Conservation (phyloP, 352 stramenopile species). For the Pythium dissotocum region DNA sequence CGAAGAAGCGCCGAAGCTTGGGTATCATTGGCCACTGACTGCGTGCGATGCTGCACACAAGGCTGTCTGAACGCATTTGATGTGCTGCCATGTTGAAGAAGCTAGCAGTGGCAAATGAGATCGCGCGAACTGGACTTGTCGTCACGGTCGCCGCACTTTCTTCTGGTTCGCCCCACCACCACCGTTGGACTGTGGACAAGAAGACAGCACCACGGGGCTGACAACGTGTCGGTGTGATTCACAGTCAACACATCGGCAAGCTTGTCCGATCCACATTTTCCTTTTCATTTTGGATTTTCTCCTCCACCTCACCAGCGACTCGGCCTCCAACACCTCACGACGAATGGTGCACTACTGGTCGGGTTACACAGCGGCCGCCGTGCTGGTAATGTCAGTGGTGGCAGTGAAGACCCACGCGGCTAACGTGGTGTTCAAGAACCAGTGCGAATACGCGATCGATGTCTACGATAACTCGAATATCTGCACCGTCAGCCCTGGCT, state of each 20-base stretch:
- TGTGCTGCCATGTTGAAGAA: not conserved
- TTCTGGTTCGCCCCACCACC: constrained; percentile 1
- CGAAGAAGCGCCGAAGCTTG: constrained; percentile 4
- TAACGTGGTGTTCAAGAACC: constrained; percentile 31
- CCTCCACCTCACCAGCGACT: not conserved
- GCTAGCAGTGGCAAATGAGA: not conserved
- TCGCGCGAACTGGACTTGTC: not conserved
- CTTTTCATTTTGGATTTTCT: not conserved
- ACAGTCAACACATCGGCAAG: not conserved
- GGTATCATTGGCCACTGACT: not conserved
- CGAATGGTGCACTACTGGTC: constrained; percentile 2
- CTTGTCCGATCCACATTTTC: not conserved
- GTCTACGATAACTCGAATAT: constrained; percentile 30
- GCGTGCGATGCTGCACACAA: not conserved
- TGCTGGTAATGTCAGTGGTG: not conserved
- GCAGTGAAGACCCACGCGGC: not conserved
- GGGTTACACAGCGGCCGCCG: not conserved
- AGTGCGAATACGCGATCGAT: constrained; percentile 34
- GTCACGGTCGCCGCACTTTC: not conserved
- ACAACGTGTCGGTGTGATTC: not conserved
- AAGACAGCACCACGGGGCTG: not conserved
- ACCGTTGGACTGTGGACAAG: not conserved
- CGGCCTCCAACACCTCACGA: not conserved
- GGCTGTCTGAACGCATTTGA: constrained; percentile 2
- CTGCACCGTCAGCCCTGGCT: constrained; percentile 20